Conservation (phyloP, 1,284 basidiomycete species). For the Apiotrichum sp. region DNA sequence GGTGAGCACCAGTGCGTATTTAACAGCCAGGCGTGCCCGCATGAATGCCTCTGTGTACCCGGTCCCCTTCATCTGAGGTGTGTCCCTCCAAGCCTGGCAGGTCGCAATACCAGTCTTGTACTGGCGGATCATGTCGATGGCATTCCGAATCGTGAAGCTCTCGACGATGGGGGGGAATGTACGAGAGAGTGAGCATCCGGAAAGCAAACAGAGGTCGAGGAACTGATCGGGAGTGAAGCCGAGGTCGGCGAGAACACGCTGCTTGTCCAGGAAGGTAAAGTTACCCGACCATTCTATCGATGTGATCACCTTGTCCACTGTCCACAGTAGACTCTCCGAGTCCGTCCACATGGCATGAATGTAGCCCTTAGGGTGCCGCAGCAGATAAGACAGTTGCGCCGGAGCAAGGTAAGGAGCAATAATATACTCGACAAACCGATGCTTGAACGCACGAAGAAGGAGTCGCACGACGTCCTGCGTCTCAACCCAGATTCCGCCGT, state of each 20-base stretch:
- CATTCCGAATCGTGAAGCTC: slow-evolving; percentile 66
- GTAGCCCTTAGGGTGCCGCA: slow-evolving; percentile 87
- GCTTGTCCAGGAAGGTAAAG: slow-evolving; percentile 83
- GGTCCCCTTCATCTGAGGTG: slow-evolving; percentile 36
- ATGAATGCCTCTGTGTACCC: slow-evolving; percentile 79
- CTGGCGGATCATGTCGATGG: slow-evolving; percentile 81
- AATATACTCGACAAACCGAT: slow-evolving; percentile 91
- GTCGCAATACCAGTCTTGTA: slow-evolving; percentile 79
- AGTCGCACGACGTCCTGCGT: slow-evolving; percentile 89
- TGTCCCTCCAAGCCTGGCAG: slow-evolving; percentile 68
- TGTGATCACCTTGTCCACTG: slow-evolving; percentile 86
- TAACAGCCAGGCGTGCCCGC: slow-evolving; percentile 84
- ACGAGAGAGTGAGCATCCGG: slow-evolving; percentile 79
- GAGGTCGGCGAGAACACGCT: slow-evolving; percentile 67
- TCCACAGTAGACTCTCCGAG: slow-evolving; percentile 83
- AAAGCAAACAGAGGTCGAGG: slow-evolving; percentile 84
- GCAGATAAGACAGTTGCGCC: slow-evolving; percentile 92
- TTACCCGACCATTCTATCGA: slow-evolving; percentile 65
- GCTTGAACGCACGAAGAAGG: slow-evolving; percentile 86
- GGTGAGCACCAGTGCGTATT: slow-evolving; percentile 82
- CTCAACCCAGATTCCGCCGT: slow-evolving; percentile 52
- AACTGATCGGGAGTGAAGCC: slow-evolving; percentile 81
- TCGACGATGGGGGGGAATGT: slow-evolving; percentile 80
- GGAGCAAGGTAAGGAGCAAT: slow-evolving; percentile 91
- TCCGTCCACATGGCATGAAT: slow-evolving; percentile 91